Conservation (phyloP, 257 asterid species). For the Nicotiana obtusifolia region DNA sequence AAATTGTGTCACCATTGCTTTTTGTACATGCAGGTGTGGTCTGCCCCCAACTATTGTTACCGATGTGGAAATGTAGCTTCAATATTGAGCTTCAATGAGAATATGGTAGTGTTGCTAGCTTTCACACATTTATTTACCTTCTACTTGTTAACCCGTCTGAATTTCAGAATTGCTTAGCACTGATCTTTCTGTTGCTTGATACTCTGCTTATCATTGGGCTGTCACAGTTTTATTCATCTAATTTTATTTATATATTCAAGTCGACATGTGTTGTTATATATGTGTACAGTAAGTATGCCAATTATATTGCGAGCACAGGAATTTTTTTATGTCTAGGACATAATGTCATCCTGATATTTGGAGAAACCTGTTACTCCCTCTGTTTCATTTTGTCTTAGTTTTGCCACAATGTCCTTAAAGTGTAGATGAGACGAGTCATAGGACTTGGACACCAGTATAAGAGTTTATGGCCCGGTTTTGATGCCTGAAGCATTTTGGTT, state of each 20-base stretch:
- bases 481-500: not conserved
- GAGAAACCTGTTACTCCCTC: not conserved
- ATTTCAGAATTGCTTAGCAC: not conserved
- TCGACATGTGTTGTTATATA: not conserved
- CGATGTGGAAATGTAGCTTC: constrained; percentile 99
- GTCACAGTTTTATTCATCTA: not conserved
- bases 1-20: not conserved
- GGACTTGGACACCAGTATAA: not conserved
- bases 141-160: not conserved
- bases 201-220: not conserved
- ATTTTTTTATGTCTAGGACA: not conserved
- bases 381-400: not conserved
- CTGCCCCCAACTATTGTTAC: constrained; percentile 96
- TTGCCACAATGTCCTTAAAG: not conserved
- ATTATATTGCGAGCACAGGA: not conserved
- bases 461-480: not conserved
- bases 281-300: not conserved
- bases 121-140: not conserved
- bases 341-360: not conserved
- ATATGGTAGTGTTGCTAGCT: constrained; percentile 53
- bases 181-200: not conserved
- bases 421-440: not conserved
- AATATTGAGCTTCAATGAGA: constrained; percentile 92
- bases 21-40: constrained; percentile 76
- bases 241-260: not conserved